These are phyloP conservation scores for Picea sitchensis DNA, from an alignment of 75 land plant genomes.

Conservation along the genomic window DNA sequence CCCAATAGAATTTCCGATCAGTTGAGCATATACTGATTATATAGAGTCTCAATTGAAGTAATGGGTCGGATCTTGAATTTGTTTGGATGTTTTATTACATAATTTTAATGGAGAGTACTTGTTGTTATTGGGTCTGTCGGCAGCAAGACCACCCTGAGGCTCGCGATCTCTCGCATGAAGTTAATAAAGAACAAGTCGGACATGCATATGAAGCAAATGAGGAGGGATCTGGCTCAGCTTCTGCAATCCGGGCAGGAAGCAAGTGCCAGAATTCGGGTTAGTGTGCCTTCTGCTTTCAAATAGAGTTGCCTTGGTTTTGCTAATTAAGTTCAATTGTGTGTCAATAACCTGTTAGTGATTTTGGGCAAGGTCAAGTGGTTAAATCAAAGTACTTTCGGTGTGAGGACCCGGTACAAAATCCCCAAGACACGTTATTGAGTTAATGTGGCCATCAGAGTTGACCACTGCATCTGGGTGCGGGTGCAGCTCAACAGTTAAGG, in stretches of 20 bases:
- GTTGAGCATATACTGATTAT: background rate
- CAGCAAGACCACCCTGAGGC: conserved; percentile 89
- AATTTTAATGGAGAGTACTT: background rate
- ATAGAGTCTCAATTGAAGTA: background rate
- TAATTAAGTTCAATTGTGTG: background rate
- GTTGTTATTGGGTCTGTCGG: conserved; percentile 5
- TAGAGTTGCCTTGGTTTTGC: background rate
- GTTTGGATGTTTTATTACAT: background rate
- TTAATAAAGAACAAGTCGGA: conserved; percentile 78
- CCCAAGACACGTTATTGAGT: too few relatives aligned
- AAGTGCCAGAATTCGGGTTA: conserved; percentile 81
- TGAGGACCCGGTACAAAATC: too few relatives aligned
- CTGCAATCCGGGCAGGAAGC: conserved; percentile 76
- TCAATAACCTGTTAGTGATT: too few relatives aligned
- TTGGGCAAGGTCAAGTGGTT: too few relatives aligned
- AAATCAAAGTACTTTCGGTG: too few relatives aligned
- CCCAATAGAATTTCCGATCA: background rate
- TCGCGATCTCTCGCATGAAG: conserved; percentile 80
- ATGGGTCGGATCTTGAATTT: background rate
- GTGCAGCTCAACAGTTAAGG: too few relatives aligned
- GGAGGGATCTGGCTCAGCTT: conserved; percentile 78
- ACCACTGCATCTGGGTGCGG: too few relatives aligned
- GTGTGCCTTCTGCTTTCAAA: background rate
- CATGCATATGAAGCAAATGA: conserved; percentile 62
- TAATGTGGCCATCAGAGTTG: too few relatives aligned